Evolutionary conservation across 2,329 filamentous ascomycete genomes (phyloP).

Genomic region (Fusarium mundagurra): DNA sequence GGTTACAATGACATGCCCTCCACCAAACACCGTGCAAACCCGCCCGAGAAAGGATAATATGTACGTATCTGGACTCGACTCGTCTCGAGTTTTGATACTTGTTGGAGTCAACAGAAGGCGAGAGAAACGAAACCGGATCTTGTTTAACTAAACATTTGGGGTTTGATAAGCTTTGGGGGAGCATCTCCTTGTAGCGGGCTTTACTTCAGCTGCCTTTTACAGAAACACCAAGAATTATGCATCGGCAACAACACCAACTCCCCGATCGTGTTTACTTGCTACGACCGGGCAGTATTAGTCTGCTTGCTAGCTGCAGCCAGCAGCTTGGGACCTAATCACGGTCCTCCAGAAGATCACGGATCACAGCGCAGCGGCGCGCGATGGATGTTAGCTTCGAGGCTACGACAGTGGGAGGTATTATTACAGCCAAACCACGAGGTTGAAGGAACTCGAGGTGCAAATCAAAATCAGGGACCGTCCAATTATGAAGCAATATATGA

Average conservation of each 20-base stretch:
- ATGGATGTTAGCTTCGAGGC: slow-evolving; percentile 9
- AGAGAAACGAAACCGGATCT: slow-evolving; percentile 38
- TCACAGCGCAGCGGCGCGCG: slow-evolving; percentile 1
- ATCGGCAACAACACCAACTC: neutral
- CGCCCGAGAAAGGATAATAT: neutral
- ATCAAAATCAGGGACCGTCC: slow-evolving; percentile 22
- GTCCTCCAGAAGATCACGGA: slow-evolving; percentile 28
- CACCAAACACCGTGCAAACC: slow-evolving; percentile 32
- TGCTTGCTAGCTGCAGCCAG: slow-evolving; percentile 11
- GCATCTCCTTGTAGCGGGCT: neutral
- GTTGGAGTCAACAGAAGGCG: slow-evolving; percentile 14
- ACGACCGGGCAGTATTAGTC: slow-evolving; percentile 16
- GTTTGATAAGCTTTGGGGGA: neutral
- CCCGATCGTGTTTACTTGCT: slow-evolving; percentile 12
- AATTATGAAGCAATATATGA: slow-evolving; percentile 13
- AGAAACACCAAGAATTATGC: neutral
- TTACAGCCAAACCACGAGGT: slow-evolving; percentile 9
- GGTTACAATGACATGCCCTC: slow-evolving; percentile 23
- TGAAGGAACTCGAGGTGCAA: slow-evolving; percentile 5
- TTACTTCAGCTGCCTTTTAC: neutral
- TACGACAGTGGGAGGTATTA: neutral
- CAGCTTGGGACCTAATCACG: slow-evolving; percentile 34
- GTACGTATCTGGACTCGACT: neutral
- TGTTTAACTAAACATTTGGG: slow-evolving; percentile 45
- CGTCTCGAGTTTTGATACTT: neutral